Conservation (phyloP, 192 early-diverging fungal species). For the Cetraspora pellucida region DNA sequence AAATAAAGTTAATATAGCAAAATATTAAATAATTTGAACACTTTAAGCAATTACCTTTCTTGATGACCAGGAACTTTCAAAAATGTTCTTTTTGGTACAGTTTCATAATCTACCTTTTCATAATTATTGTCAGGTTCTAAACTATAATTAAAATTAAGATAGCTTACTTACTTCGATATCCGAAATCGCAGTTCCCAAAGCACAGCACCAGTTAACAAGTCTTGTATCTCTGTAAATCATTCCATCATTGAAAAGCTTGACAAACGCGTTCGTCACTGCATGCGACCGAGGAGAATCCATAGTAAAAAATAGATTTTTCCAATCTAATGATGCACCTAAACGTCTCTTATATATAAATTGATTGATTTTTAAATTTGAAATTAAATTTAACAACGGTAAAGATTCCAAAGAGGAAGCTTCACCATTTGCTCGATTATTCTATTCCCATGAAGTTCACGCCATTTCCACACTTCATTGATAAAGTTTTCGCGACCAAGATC, state of each 20-base stretch:
- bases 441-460: slow-evolving; percentile 78
- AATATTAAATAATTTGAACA: background rate
- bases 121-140: slow-evolving; percentile 9
- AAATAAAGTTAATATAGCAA: background rate
- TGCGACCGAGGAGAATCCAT: slow-evolving; percentile 76
- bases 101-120: slow-evolving; percentile 75
- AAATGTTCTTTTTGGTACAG: slow-evolving; percentile 71
- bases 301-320: slow-evolving; percentile 86
- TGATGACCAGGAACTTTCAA: slow-evolving; percentile 77
- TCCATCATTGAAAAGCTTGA: slow-evolving; percentile 83
- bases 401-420: background rate
- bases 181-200: slow-evolving; percentile 91
- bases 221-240: slow-evolving; percentile 89
- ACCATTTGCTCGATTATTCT: slow-evolving; percentile 82
- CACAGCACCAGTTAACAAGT: slow-evolving; percentile 96
- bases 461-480: slow-evolving; percentile 82
- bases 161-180: slow-evolving; percentile 76
- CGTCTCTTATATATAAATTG: slow-evolving; percentile 39
- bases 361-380: background rate
- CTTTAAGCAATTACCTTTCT: slow-evolving; percentile 51
- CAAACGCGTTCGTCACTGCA: slow-evolving; percentile 90
- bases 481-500: slow-evolving; percentile 87
- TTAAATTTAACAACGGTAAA: background rate
- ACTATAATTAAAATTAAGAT: background rate
- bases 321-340: slow-evolving; percentile 87